A percentile compares a stretch with the other conserved stretches of the same genome.
phyloP scores from a whole-genome alignment of 1,139 yeast genomes.

The Dujonia santamariae region DNA sequence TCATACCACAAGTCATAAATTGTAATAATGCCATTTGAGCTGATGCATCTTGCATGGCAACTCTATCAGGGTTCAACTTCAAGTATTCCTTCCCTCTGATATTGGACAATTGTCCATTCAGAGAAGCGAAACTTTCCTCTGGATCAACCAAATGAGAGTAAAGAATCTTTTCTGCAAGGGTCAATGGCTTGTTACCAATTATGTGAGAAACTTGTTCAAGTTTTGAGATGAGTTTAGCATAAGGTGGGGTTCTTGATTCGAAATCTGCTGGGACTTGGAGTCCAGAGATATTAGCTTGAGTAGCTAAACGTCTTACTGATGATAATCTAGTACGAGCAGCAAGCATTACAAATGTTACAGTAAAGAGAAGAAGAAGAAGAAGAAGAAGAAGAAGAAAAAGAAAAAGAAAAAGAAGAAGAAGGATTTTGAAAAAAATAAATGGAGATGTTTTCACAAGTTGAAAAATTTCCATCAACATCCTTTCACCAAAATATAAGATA shows the following conservation, averaged over 20 bases:
- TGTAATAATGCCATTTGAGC: conserved; percentile 97
- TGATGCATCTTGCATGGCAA: conserved; percentile 99
- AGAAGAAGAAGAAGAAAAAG: too few species aligned
- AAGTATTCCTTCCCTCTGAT: conserved; percentile 84
- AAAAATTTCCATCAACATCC: too few species aligned
- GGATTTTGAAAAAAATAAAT: too few species aligned
- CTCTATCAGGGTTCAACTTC: conserved; percentile 94
- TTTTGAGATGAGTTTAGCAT: conserved; percentile 66
- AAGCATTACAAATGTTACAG: conserved; percentile 3
- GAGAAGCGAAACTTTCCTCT: conserved; percentile 62
- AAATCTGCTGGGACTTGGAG: conserved; percentile 55
- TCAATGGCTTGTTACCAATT: conserved; percentile 70
- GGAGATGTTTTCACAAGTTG: too few species aligned
- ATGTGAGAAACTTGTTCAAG: conserved; percentile 61
- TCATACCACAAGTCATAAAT: conserved; percentile 94
- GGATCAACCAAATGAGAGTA: conserved; percentile 89
- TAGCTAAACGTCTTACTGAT: conserved; percentile 27
- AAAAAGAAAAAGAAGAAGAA: too few species aligned
- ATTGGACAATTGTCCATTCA: conserved; percentile 45
- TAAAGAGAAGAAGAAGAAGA: neutral
- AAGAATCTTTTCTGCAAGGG: conserved; percentile 89
- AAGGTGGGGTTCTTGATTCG: conserved; percentile 80
- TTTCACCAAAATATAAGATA: too few species aligned
- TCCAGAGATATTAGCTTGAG: conserved; percentile 24
- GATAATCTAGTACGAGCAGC: conserved; percentile 6